Conservation (phyloP, 73 alveolate genomes). For the Paramecium tetraurelia region DNA sequence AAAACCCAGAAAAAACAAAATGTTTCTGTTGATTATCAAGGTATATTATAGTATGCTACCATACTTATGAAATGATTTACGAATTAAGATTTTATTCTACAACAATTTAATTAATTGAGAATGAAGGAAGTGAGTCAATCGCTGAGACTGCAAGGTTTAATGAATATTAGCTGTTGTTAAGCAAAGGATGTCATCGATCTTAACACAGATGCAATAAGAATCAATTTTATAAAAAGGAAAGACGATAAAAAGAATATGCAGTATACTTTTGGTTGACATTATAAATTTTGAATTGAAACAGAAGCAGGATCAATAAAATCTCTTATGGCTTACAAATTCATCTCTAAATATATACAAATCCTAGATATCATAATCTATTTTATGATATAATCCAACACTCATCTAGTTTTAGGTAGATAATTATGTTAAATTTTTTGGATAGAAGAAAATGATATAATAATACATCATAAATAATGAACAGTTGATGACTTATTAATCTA, state of each 20-base stretch:
- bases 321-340: not conserved
- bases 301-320: not conserved
- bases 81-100: not conserved
- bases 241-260: constrained; percentile 31
- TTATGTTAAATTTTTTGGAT: constrained; percentile 27
- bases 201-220: not conserved
- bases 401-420: not conserved
- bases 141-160: not conserved
- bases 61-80: not conserved
- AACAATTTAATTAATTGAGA: not conserved
- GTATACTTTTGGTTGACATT: constrained; percentile 21
- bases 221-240: not conserved
- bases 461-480: not conserved
- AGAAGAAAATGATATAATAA: not conserved
- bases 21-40: not conserved
- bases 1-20: not conserved
- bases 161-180: constrained; percentile 7
- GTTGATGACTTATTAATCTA: not conserved
- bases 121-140: not conserved
- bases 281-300: not conserved
- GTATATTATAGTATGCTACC: not conserved
- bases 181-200: constrained; percentile 37
- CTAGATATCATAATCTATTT: constrained; percentile 10
- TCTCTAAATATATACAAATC: not conserved
- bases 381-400: constrained; percentile 17